Conservation (phyloP, 805 yeast genomes). For the Cyberlindnera petersonii region DNA sequence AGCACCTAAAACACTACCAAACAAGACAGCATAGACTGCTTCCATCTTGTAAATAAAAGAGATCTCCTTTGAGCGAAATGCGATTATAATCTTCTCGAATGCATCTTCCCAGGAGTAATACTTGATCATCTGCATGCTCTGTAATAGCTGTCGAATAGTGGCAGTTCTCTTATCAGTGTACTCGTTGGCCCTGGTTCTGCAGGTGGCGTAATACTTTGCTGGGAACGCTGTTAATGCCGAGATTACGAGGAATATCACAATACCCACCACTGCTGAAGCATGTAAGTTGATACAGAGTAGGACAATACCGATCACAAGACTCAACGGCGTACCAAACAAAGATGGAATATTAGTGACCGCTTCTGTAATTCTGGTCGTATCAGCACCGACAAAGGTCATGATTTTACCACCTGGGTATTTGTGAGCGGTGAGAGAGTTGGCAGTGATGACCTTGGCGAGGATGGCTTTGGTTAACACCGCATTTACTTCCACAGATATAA, state of each 20-base stretch:
- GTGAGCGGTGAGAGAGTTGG: slow-evolving; percentile 51
- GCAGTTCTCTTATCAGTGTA: slow-evolving; percentile 61
- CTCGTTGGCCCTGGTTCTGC: slow-evolving; percentile 47
- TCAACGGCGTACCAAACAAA: not conserved
- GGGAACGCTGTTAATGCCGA: slow-evolving; percentile 39
- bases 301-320: slow-evolving; percentile 58
- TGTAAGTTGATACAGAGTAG: slow-evolving; percentile 62
- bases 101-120: slow-evolving; percentile 87
- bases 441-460: slow-evolving; percentile 56
- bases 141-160: slow-evolving; percentile 53
- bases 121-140: slow-evolving; percentile 63
- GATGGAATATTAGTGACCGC: slow-evolving; percentile 23
- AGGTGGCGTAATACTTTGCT: slow-evolving; percentile 41
- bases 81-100: slow-evolving; percentile 47
- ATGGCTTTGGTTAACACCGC: slow-evolving; percentile 65
- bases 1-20: slow-evolving; percentile 45
- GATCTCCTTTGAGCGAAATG: slow-evolving; percentile 57
- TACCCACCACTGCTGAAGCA: slow-evolving; percentile 62
- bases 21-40: slow-evolving; percentile 48
- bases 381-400: slow-evolving; percentile 73
- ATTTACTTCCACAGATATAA: slow-evolving; percentile 61
- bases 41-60: slow-evolving; percentile 50
- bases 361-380: slow-evolving; percentile 61
- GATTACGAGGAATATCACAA: slow-evolving; percentile 42
- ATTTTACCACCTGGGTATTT: slow-evolving; percentile 60